Evolutionary conservation across 306 rosid genomes (phyloP).

Genomic region (Potentilla sterilis): DNA sequence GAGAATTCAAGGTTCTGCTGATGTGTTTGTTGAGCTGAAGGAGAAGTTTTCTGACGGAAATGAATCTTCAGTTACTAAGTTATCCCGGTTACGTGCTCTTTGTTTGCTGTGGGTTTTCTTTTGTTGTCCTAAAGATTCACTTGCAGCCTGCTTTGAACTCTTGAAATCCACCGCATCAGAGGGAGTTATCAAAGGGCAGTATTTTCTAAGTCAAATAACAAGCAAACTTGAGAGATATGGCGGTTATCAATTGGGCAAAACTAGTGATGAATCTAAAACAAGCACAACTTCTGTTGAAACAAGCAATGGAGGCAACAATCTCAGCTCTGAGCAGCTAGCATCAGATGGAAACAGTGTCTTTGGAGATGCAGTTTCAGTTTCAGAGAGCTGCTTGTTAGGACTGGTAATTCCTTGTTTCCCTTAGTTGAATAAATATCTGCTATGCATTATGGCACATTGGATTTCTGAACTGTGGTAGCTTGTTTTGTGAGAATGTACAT

Average conservation of each 20-base stretch:
- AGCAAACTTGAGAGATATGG: constrained; percentile 39
- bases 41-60: constrained; percentile 58
- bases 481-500: background rate
- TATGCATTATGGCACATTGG: background rate
- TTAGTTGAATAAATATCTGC: background rate
- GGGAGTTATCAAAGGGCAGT: constrained; percentile 46
- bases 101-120: constrained; percentile 68
- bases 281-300: constrained; percentile 33
- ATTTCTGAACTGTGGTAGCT: background rate
- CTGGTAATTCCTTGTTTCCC: constrained; percentile 52
- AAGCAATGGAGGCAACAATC: constrained; percentile 29
- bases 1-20: constrained; percentile 54
- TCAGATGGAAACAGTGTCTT: constrained; percentile 37
- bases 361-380: constrained; percentile 32
- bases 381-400: constrained; percentile 61
- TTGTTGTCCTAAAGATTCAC: constrained; percentile 64
- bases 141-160: constrained; percentile 81
- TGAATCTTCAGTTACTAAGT: constrained; percentile 44
- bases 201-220: constrained; percentile 57
- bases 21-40: constrained; percentile 51
- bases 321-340: constrained; percentile 32
- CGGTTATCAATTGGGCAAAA: constrained; percentile 32
- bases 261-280: constrained; percentile 34
- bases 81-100: constrained; percentile 53
- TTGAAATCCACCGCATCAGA: constrained; percentile 50